phyloP scores from a whole-genome alignment of 164 flowering plant species.

The Euptelea pleiosperma region DNA sequence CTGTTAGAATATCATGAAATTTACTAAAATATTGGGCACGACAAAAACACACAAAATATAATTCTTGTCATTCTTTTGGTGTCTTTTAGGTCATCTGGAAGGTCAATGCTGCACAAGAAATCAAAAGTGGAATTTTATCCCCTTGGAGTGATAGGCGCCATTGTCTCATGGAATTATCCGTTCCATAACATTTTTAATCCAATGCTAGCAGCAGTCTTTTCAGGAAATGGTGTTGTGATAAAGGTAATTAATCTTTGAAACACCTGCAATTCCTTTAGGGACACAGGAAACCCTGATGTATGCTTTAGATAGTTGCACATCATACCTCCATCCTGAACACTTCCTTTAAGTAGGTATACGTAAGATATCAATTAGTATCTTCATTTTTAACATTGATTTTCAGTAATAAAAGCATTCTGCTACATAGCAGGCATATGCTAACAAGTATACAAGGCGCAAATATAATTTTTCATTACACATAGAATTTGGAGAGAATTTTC shows the following conservation, averaged over 20 bases:
- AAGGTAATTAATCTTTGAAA: conserved; percentile 46
- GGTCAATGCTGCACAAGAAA: conserved; percentile 90
- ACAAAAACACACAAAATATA: background rate
- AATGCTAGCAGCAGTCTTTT: conserved; percentile 93
- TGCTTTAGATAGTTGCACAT: too few relatives aligned
- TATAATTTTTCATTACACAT: background rate
- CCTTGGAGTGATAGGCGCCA: conserved; percentile 94
- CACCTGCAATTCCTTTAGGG: background rate
- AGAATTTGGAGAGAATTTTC: background rate
- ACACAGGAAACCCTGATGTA: too few relatives aligned
- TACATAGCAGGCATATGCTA: too few relatives aligned
- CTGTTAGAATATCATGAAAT: too few relatives aligned
- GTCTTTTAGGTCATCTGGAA: conserved; percentile 69
- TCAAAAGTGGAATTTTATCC: conserved; percentile 92
- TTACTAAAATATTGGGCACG: too few relatives aligned
- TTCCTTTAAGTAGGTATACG: too few relatives aligned
- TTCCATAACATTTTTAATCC: conserved; percentile 95
- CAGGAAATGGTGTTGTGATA: conserved; percentile 87
- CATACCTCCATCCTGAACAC: too few relatives aligned
- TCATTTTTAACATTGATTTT: too few relatives aligned
- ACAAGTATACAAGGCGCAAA: background rate
- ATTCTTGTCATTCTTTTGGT: conserved; percentile 1
- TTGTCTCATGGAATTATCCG: conserved; percentile 98
- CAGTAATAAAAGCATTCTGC: conserved; percentile 2
- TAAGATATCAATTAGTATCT: too few relatives aligned